Conservation (phyloP, 2,329 filamentous ascomycete species). For the Fusarium liriodendri region DNA sequence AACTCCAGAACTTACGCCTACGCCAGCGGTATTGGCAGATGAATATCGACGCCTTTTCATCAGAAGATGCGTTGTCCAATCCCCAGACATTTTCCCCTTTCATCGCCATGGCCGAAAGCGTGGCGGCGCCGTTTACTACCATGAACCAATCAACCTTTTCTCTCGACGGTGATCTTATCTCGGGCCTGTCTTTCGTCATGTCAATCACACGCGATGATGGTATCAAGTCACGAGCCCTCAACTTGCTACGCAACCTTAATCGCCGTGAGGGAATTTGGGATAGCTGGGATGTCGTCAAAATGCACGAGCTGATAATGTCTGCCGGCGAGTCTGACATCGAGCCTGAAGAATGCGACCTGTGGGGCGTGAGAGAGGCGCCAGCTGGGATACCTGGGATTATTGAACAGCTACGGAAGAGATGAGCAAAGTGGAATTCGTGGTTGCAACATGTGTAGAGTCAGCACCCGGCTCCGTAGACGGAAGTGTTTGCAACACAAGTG, state of each 20-base stretch:
- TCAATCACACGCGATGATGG: not conserved
- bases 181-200: not conserved
- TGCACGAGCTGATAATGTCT: not conserved
- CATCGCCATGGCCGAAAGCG: not conserved
- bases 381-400: not conserved
- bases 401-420: not conserved
- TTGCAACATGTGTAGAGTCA: not conserved
- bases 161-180: not conserved
- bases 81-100: not conserved
- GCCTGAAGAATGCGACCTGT: not conserved
- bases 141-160: not conserved
- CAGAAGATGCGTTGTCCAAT: not conserved
- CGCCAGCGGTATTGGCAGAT: not conserved
- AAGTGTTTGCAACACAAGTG: not conserved
- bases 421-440: not conserved
- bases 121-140: not conserved
- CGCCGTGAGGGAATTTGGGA: not conserved
- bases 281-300: not conserved
- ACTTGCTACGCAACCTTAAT: not conserved
- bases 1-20: not conserved
- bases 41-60: not conserved
- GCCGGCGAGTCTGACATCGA: not conserved
- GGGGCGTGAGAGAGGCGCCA: not conserved
- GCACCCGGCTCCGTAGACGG: not conserved
- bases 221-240: not conserved